These are phyloP conservation scores for Xerocomus minutiporus DNA, from an alignment of 1,284 basidiomycete genomes.

Conservation along the genomic window DNA sequence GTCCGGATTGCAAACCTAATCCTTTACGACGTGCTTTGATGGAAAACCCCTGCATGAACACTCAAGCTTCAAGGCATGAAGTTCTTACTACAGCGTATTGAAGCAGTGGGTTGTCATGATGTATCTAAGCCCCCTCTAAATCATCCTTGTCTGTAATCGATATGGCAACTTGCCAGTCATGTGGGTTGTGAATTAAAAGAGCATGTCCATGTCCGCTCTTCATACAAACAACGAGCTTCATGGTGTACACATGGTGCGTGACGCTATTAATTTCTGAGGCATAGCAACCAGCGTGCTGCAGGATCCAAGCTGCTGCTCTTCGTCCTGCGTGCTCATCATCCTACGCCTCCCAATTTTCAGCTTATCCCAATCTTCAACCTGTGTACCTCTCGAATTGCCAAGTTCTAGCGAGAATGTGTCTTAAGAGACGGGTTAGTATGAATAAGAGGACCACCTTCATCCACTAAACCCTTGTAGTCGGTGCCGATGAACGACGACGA, in stretches of 20 bases:
- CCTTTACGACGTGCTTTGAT: too few species aligned
- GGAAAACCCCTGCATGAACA: too few species aligned
- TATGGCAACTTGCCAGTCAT: not conserved
- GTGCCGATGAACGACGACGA: constrained; percentile 5
- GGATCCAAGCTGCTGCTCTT: not conserved
- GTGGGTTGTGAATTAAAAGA: not conserved
- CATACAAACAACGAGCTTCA: not conserved
- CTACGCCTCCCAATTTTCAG: not conserved
- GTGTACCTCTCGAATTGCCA: not conserved
- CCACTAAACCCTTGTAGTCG: constrained; percentile 10
- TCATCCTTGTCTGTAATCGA: not conserved
- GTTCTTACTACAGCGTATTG: too few species aligned
- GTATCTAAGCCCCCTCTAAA: not conserved
- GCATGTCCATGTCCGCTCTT: not conserved
- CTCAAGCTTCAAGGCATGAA: too few species aligned
- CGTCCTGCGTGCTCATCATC: constrained; percentile 1
- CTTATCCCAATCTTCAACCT: not conserved
- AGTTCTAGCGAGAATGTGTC: constrained; percentile 12
- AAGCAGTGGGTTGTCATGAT: too few species aligned
- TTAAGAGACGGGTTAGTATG: constrained; percentile 17
- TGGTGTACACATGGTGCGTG: constrained; percentile 9
- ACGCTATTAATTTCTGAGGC: constrained; percentile 6
- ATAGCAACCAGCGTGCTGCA: constrained; percentile 7
- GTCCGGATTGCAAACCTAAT: too few species aligned
- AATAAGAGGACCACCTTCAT: not conserved